Base-by-base conservation (phyloP, 1,284 basidiomycete genomes). In the Exobasidium rhododendri region DNA sequence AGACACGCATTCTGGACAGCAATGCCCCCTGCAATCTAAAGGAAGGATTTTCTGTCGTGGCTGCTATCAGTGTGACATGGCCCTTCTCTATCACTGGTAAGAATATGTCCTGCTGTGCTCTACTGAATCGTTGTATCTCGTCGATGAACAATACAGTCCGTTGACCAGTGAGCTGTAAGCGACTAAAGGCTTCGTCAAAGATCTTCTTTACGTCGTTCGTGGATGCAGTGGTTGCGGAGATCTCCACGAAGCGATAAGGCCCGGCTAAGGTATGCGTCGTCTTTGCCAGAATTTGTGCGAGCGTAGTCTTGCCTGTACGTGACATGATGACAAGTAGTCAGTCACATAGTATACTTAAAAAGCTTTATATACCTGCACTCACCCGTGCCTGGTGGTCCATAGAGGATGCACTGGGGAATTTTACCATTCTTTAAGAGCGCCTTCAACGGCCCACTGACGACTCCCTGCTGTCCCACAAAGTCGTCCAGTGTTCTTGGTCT, bases 21-120 rank as follows among this genome's bases (percentile, higher is more conserved):
- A 93, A 82, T 3, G 91, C 76, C 46, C 89, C 35, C 85, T 85
- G 55, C 86, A 76, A 50, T 2, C 73, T 90, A 82, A 94, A 94
- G 0, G 89, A 91, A 0, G 92, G 92, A 73, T 94, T 94, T 79
- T 94, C 92, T 0, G 92, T 94, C 2, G 92, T 94, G 0, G 92
- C 91, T 17, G 90, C 90, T 64, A 94, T 86, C 35, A 94, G 82
- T 84, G 74, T 65, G 30, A 68, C 59, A 59, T 68, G 61, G 4
- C 76, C 65, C 53, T 61, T 62, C 22, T 65, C 66, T n/a, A 67
- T 64, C 24, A 64, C 59, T 32, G 73, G 60, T 59, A 63, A 52
- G 24, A 71, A 70, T 4, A 59, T 59, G 60, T 88, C 89, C 81
- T 91, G 92, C 75, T 92, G 90, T 2, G 88, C 84, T 70, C 87